Evolutionary conservation across 805 yeast genomes (phyloP).

Genomic region (Gaillardinia entomophila): DNA sequence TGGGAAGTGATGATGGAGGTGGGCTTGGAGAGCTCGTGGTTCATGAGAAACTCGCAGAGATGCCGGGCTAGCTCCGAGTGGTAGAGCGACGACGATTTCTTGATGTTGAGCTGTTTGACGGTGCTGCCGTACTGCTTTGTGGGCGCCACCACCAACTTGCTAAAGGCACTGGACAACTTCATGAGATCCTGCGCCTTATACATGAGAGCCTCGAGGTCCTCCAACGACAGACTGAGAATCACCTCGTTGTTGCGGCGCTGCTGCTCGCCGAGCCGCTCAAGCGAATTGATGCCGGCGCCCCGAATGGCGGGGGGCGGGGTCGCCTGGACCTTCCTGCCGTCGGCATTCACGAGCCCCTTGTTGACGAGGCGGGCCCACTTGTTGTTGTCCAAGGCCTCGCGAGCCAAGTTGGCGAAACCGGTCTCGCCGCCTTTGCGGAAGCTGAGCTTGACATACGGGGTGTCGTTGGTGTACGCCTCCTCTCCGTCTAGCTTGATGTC

Average conservation of each 20-base stretch:
- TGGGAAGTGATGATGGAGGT: slow-evolving; percentile 36
- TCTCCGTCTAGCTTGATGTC: slow-evolving; percentile 21
- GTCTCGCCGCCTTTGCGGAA: slow-evolving; percentile 69
- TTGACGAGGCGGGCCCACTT: slow-evolving; percentile 42
- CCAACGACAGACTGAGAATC: slow-evolving; percentile 62
- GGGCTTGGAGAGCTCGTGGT: slow-evolving; percentile 19
- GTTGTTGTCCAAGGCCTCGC: slow-evolving; percentile 37
- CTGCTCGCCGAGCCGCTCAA: slow-evolving; percentile 52
- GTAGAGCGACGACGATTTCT: slow-evolving; percentile 32
- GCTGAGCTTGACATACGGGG: slow-evolving; percentile 56
- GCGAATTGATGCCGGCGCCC: slow-evolving; percentile 62
- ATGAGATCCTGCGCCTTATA: slow-evolving; percentile 72
- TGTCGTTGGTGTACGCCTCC: slow-evolving; percentile 27
- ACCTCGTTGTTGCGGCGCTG: slow-evolving; percentile 53
- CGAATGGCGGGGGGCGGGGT: slow-evolving; percentile 3
- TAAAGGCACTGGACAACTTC: slow-evolving; percentile 45
- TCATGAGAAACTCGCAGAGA: slow-evolving; percentile 60
- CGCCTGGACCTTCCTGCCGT: slow-evolving; percentile 1
- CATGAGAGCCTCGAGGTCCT: slow-evolving; percentile 72
- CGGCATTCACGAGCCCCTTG: slow-evolving; percentile 16
- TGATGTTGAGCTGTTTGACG: slow-evolving; percentile 16
- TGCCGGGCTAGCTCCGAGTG: slow-evolving; percentile 73
- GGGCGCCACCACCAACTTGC: neutral
- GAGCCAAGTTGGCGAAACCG: slow-evolving; percentile 41
- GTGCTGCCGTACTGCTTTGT: neutral